Evolutionary conservation across 495 filamentous ascomycete genomes (phyloP).

Genomic region (Penicillium antarcticum): DNA sequence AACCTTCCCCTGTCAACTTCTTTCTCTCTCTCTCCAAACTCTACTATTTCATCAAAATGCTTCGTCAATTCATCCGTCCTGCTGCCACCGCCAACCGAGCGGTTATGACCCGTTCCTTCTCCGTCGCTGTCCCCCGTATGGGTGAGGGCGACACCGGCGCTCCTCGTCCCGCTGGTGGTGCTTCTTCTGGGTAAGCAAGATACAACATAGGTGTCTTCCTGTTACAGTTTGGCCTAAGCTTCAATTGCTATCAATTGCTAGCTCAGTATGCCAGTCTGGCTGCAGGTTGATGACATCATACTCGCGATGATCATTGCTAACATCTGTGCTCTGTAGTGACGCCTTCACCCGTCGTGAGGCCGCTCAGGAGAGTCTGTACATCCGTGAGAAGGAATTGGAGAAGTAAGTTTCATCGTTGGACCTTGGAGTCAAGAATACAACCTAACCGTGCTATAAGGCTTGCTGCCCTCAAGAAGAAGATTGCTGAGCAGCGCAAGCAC

Average conservation of each 20-base stretch:
- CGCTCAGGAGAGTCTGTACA: slow-evolving; percentile 78
- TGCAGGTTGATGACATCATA: slow-evolving; percentile 16
- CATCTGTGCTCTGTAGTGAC: slow-evolving; percentile 54
- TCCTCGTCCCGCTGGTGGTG: slow-evolving; percentile 42
- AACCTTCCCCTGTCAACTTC: slow-evolving; percentile 1
- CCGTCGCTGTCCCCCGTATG: slow-evolving; percentile 59
- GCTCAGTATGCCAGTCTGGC: slow-evolving; percentile 1
- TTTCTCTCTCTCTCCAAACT: slow-evolving; percentile 5
- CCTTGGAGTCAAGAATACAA: neutral
- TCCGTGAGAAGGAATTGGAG: slow-evolving; percentile 78
- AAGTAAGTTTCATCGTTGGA: slow-evolving; percentile 51
- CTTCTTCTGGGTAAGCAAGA: slow-evolving; percentile 29
- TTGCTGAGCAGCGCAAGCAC: slow-evolving; percentile 74
- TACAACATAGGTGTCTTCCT: neutral
- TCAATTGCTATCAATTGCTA: neutral
- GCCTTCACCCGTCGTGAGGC: slow-evolving; percentile 87
- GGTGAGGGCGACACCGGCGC: slow-evolving; percentile 67
- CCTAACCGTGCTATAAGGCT: slow-evolving; percentile 40
- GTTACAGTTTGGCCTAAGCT: neutral
- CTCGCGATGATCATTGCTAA: slow-evolving; percentile 8
- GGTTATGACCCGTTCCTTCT: slow-evolving; percentile 57
- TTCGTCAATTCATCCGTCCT: slow-evolving; percentile 61
- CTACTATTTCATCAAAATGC: slow-evolving; percentile 48
- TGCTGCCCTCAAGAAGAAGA: slow-evolving; percentile 66
- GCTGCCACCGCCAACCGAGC: slow-evolving; percentile 48